Conservation (phyloP, 345 rosid species). For the Populus simonii region DNA sequence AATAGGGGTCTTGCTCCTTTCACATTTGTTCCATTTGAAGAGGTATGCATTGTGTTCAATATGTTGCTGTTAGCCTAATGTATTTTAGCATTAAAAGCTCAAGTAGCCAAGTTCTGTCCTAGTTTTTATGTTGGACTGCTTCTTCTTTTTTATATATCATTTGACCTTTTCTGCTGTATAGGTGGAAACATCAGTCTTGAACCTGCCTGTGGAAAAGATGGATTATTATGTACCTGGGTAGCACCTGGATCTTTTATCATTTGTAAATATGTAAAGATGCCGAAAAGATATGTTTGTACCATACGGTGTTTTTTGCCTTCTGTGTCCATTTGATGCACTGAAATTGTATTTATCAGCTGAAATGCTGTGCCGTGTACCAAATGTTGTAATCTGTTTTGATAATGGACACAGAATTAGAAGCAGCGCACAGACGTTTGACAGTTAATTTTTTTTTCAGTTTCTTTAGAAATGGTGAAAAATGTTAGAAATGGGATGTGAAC, state of each 20-base stretch:
- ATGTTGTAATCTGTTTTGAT: not conserved
- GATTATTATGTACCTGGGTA: slow-evolving; percentile 82
- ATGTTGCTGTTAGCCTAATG: not conserved
- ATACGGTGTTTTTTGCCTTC: not conserved
- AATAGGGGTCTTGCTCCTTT: slow-evolving; percentile 84
- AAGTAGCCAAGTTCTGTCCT: too few relatives aligned
- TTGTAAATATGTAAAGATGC: not conserved
- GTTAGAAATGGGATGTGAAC: not conserved
- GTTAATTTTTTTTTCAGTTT: not conserved
- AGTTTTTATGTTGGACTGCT: not conserved
- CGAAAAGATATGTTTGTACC: not conserved
- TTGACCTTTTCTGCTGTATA: slow-evolving; percentile 1
- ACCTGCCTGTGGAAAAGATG: slow-evolving; percentile 94
- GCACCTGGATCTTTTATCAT: not conserved
- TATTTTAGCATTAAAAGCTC: not conserved
- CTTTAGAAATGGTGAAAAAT: not conserved
- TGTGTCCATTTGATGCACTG: not conserved
- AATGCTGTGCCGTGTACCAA: not conserved
- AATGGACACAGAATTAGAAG: not conserved
- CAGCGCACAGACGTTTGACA: not conserved
- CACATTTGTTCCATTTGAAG: slow-evolving; percentile 88
- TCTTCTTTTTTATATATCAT: not conserved
- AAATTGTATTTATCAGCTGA: not conserved
- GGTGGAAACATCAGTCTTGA: slow-evolving; percentile 79
- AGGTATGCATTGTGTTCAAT: slow-evolving; percentile 37